Evolutionary conservation across 805 yeast genomes (phyloP).

Genomic region (Zygosaccharomyces bisporus): DNA sequence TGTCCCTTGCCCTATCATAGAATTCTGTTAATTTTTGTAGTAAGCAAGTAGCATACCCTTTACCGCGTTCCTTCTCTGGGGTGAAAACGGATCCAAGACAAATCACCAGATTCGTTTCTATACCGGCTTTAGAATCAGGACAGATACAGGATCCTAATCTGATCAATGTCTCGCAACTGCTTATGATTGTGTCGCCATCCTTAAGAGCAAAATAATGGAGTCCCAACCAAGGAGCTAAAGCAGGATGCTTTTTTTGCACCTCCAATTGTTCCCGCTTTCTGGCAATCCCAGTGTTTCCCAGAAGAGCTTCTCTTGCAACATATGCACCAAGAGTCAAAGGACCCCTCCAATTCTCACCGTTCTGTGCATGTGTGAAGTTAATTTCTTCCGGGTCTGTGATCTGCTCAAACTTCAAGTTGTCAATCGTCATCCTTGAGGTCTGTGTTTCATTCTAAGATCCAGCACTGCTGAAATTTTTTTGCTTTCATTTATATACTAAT

Average conservation of each 20-base stretch:
- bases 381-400: conserved; percentile 35
- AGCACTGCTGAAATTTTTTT: background rate
- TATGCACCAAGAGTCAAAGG: conserved; percentile 35
- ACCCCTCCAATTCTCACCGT: conserved; percentile 37
- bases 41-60: conserved; percentile 54
- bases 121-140: conserved; percentile 23
- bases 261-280: conserved; percentile 17
- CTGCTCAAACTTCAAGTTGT: conserved; percentile 18
- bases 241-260: conserved; percentile 18
- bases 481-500: background rate
- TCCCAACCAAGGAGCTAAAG: conserved; percentile 31
- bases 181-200: conserved; percentile 33
- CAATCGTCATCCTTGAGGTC: conserved; percentile 10
- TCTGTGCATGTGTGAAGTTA: conserved; percentile 36
- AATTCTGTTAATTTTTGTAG: conserved; percentile 37
- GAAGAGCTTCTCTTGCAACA: conserved; percentile 36
- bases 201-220: conserved; percentile 38
- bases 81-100: conserved; percentile 63
- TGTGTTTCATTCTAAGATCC: background rate
- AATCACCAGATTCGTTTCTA: conserved; percentile 35
- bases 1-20: conserved; percentile 31
- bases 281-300: conserved; percentile 33
- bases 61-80: conserved; percentile 43
- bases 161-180: conserved; percentile 41
- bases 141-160: conserved; percentile 35